Percentiles rank a stretch among this genome's conserved stretches.
These are phyloP conservation scores for Cercospora sp. DNA, from an alignment of 2,329 filamentous ascomycete species.

Conservation along the genomic window DNA sequence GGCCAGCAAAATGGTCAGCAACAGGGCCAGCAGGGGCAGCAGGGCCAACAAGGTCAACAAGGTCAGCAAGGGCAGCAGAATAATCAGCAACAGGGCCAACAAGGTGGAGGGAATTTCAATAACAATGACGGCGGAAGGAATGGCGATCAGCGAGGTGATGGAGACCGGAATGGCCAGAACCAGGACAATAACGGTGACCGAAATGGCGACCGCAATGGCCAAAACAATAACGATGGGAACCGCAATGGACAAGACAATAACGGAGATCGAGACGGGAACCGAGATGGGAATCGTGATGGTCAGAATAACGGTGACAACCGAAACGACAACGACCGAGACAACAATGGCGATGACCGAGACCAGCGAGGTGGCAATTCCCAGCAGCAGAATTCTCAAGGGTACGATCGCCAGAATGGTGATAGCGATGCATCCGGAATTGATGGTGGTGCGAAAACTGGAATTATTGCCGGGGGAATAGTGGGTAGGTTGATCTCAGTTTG, in stretches of 20 bases:
- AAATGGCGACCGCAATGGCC: neutral
- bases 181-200: neutral
- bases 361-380: neutral
- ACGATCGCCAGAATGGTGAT: neutral
- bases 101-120: neutral
- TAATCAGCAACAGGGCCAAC: neutral
- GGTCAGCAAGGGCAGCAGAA: neutral
- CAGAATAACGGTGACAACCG: conserved; percentile 6
- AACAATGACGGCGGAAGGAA: neutral
- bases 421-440: conserved; percentile 14
- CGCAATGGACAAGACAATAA: conserved; percentile 4
- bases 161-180: neutral
- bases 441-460: conserved; percentile 20
- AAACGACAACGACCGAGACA: neutral
- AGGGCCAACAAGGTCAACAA: conserved; percentile 1
- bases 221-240: conserved; percentile 1
- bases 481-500: neutral
- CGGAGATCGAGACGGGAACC: neutral
- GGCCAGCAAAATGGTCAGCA: neutral
- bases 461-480: conserved; percentile 24
- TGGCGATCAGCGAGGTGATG: conserved; percentile 5
- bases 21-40: neutral
- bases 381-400: neutral
- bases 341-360: conserved; percentile 3
- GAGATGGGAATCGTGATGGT: conserved; percentile 1